These are phyloP conservation scores for Blastosporella zonata DNA, from an alignment of 1,284 basidiomycete genomes.

Conservation along the genomic window DNA sequence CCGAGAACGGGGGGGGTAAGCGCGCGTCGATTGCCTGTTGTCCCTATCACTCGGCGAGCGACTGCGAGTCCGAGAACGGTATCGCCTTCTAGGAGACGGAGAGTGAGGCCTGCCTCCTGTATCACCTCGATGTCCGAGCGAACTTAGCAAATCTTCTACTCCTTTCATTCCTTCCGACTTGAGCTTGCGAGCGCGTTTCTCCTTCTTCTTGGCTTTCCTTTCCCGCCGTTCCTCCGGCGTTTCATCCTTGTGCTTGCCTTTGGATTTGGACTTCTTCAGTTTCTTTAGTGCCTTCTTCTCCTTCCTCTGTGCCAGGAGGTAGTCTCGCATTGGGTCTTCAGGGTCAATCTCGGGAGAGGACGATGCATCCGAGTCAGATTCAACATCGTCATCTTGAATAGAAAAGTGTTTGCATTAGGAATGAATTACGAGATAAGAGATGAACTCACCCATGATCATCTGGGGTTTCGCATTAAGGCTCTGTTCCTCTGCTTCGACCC, in stretches of 20 bases:
- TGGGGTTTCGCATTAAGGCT: constrained; percentile 83
- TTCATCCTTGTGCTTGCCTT: constrained; percentile 67
- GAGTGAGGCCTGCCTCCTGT: constrained; percentile 20
- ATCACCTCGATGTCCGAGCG: constrained; percentile 34
- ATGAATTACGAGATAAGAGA: constrained; percentile 4
- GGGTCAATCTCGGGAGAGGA: constrained; percentile 79
- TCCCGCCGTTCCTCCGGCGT: constrained; percentile 74
- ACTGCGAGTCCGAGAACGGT: constrained; percentile 27
- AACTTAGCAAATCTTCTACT: constrained; percentile 52
- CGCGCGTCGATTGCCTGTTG: constrained; percentile 13
- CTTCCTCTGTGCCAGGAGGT: constrained; percentile 67
- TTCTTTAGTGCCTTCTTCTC: constrained; percentile 66
- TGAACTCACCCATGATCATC: constrained; percentile 57
- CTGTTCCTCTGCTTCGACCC: constrained; percentile 82
- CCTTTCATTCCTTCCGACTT: constrained; percentile 44
- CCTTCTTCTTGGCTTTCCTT: constrained; percentile 65
- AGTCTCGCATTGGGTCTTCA: constrained; percentile 97
- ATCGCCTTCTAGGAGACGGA: constrained; percentile 19
- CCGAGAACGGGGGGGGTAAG: constrained; percentile 15
- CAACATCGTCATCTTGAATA: constrained; percentile 46
- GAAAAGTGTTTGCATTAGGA: constrained; percentile 1
- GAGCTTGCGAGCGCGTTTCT: constrained; percentile 53
- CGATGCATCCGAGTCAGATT: constrained; percentile 62
- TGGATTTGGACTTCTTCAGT: constrained; percentile 52
- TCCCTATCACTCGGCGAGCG: constrained; percentile 19